Evolutionary conservation across 345 rosid genomes (phyloP).

Genomic region (Ceriops zippeliana): DNA sequence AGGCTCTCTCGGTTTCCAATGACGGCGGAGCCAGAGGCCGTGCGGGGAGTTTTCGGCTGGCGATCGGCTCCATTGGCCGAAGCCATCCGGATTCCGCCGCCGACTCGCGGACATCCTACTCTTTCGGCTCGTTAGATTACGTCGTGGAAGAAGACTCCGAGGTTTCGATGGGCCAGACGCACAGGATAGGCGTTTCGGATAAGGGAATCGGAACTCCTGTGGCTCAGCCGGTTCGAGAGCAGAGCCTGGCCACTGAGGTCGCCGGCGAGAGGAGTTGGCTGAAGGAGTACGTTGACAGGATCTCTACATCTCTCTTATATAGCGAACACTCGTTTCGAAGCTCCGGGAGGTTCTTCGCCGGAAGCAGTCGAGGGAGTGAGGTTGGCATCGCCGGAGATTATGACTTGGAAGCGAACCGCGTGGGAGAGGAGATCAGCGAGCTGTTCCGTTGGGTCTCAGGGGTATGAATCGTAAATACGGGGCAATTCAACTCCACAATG

Average conservation of each 20-base stretch:
- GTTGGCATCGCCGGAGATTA: slow-evolving; percentile 38
- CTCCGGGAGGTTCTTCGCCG: slow-evolving; percentile 69
- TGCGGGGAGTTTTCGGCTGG: slow-evolving; percentile 66
- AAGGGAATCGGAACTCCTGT: slow-evolving; percentile 37
- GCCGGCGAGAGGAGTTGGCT: slow-evolving; percentile 73
- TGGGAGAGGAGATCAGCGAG: slow-evolving; percentile 89
- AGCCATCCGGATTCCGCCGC: slow-evolving; percentile 28
- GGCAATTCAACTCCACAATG: not conserved
- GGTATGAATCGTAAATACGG: slow-evolving; percentile 35
- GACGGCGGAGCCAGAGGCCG: slow-evolving; percentile 1
- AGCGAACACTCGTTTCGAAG: slow-evolving; percentile 67
- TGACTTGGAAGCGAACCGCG: slow-evolving; percentile 54
- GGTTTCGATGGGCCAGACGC: slow-evolving; percentile 40
- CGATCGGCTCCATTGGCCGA: slow-evolving; percentile 87
- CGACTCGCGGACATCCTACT: slow-evolving; percentile 50
- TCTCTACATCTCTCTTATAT: slow-evolving; percentile 62
- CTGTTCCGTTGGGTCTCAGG: slow-evolving; percentile 90
- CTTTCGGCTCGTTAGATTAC: slow-evolving; percentile 83
- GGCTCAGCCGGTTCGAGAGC: slow-evolving; percentile 21
- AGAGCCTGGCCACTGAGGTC: slow-evolving; percentile 53
- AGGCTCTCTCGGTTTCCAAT: slow-evolving; percentile 31
- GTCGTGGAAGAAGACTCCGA: slow-evolving; percentile 70
- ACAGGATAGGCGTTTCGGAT: slow-evolving; percentile 47
- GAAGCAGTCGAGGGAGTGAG: slow-evolving; percentile 83
- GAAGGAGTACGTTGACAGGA: slow-evolving; percentile 74